Evolutionary conservation across 768 basidiomycete genomes (phyloP), one percentile per base, ranked within the genome.

Genomic region (Termitomyces sp.): DNA sequence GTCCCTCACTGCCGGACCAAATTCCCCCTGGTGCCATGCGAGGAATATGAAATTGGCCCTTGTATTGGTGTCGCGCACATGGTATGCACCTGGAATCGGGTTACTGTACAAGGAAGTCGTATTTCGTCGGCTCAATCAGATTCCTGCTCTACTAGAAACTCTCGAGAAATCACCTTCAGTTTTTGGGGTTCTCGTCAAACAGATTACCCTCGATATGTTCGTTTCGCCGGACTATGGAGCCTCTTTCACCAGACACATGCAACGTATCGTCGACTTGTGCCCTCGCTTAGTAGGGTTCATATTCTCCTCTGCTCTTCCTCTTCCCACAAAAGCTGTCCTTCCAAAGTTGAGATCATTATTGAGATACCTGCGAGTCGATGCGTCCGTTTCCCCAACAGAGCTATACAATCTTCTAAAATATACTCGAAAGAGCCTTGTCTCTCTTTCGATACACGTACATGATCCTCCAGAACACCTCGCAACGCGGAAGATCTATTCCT

Each of bases 31-130:
- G 68, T 65, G 61, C 14, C 51, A 58, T 24, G 62, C 67, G 2
- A 33, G 65, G 24, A 55, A 38, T 13, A 64, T 62, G 12, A 72
- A 70, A 49, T 53, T 58, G 32, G 13, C 62, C 6, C 20, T 70
- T 14, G 20, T 62, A 14, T 33, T 59, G 12, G 71, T 72, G 14
- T 73, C 67, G 59, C 66, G 62, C 28, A 35, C 44, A 2, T 72
- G 70, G 69, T 58, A 69, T 45, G 24, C 54, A 28, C 54, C 64
- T 20, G 68, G 64, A 8, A 58, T 69, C 36, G 45, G 59, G 16
- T 42, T 68, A 35, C 60, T 72, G 4, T 73, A 72, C 52, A 59
- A 66, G 46, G 59, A 66, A 18, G 53, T 72, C 16, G 60, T 55
- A 38, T 60, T 73, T 38, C 67, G 61, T 10, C 61, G 60, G 6